These are phyloP conservation scores for Pleurotus eryngii DNA, from an alignment of 768 basidiomycete genomes.

Conservation along the genomic window DNA sequence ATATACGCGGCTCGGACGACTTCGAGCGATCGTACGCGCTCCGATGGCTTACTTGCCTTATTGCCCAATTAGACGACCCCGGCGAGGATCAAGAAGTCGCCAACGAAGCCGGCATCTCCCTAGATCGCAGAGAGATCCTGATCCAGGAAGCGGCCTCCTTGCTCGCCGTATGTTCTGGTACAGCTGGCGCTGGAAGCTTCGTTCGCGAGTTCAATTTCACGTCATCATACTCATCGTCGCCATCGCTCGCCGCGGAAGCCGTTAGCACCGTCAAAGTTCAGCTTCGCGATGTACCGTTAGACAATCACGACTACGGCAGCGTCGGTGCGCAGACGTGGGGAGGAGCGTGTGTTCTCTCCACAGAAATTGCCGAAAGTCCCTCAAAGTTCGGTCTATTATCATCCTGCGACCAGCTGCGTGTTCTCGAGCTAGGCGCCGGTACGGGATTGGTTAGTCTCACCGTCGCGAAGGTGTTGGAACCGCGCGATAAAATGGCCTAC, in stretches of 20 bases:
- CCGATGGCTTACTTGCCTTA: slow-evolving; percentile 70
- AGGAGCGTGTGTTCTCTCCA: slow-evolving; percentile 75
- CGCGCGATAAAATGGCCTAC: slow-evolving; percentile 12
- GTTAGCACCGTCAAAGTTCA: slow-evolving; percentile 30
- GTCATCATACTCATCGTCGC: slow-evolving; percentile 1
- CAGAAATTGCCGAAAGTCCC: slow-evolving; percentile 63
- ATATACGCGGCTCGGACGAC: slow-evolving; percentile 43
- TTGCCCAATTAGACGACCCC: slow-evolving; percentile 34
- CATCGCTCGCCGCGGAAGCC: neutral
- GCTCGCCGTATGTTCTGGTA: slow-evolving; percentile 62
- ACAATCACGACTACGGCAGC: slow-evolving; percentile 65
- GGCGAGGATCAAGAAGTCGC: slow-evolving; percentile 14
- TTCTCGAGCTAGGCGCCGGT: slow-evolving; percentile 83
- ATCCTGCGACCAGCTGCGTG: slow-evolving; percentile 25
- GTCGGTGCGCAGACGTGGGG: slow-evolving; percentile 92
- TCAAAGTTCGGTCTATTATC: slow-evolving; percentile 40
- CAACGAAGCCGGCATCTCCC: neutral
- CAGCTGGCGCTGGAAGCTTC: slow-evolving; percentile 58
- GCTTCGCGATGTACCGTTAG: slow-evolving; percentile 66
- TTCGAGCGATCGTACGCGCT: slow-evolving; percentile 72
- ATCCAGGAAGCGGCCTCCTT: slow-evolving; percentile 56
- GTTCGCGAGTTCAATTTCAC: slow-evolving; percentile 51
- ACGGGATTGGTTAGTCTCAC: slow-evolving; percentile 78
- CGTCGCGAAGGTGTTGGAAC: slow-evolving; percentile 41
- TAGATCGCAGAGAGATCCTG: slow-evolving; percentile 31